Base-by-base conservation (phyloP, 331 rosid species). In the Acacia concinna region DNA sequence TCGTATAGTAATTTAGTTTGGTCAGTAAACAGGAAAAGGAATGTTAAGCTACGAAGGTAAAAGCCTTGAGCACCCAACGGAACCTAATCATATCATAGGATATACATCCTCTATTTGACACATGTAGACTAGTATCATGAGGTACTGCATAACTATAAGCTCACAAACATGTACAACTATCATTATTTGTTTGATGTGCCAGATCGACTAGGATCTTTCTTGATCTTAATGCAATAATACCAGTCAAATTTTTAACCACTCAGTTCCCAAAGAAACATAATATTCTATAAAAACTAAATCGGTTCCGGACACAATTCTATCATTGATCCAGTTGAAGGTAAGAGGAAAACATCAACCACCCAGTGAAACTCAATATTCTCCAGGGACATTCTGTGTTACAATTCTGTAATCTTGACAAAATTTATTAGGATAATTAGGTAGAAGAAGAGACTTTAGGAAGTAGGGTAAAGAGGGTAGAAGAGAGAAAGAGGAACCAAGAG, bases 381-480 rank as follows among this genome's bases (percentile, higher is more conserved):
- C 54, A 35, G 63, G 63, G 30, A 68, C 69, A n/a, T 68, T 57
- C 74, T 27, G 67, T 44, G n/a, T n/a, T n/a, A n/a, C n/a, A n/a
- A n/a, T n/a, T n/a, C n/a, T n/a, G n/a, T n/a, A n/a, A n/a, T n/a
- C n/a, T n/a, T n/a, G n/a, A n/a, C n/a, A n/a, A n/a, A n/a, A n/a
- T n/a, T n/a, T n/a, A n/a, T n/a, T n/a, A n/a, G n/a, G n/a, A n/a
- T n/a, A n/a, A n/a, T n/a, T n/a, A n/a, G n/a, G n/a, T n/a, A n/a
- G n/a, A n/a, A n/a, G n/a, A n/a, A n/a, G n/a, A n/a, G n/a, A n/a
- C n/a, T n/a, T n/a, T n/a, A n/a, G n/a, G n/a, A n/a, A n/a, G n/a
- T n/a, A n/a, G n/a, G n/a, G n/a, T n/a, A n/a, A n/a, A n/a, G n/a
- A n/a, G n/a, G n/a, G n/a, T n/a, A n/a, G n/a, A n/a, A n/a, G n/a